phyloP scores from a whole-genome alignment of 192 early-diverging fungal genomes.

The Backusella liffmaniae region DNA sequence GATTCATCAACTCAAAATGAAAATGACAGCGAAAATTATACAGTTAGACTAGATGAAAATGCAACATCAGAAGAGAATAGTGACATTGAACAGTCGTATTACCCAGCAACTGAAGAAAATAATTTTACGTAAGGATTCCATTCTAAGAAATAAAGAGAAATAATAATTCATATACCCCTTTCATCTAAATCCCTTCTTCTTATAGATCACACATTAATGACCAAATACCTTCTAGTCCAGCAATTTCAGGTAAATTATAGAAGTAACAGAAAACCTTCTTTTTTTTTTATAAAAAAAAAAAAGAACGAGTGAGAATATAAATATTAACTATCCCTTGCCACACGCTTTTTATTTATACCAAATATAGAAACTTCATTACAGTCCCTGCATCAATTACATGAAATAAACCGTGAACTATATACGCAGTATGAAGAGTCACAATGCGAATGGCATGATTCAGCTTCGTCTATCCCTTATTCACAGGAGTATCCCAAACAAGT shows the following conservation, averaged over 20 bases:
- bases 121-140: not conserved
- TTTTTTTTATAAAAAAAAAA: not conserved
- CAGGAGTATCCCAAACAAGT: not conserved
- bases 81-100: not conserved
- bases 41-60: not conserved
- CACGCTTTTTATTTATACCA: not conserved
- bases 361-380: conserved; percentile 1
- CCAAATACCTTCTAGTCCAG: not conserved
- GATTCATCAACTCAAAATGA: not conserved
- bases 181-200: not conserved
- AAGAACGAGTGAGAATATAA: not conserved
- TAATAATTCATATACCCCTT: not conserved
- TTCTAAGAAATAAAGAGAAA: not conserved
- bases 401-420: not conserved
- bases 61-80: not conserved
- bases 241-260: not conserved
- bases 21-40: not conserved
- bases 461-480: not conserved
- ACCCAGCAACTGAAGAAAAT: not conserved
- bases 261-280: not conserved
- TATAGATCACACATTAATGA: not conserved
- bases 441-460: not conserved
- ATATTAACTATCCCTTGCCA: not conserved
- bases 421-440: not conserved
- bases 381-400: not conserved